phyloP scores from a whole-genome alignment of 352 stramenopile species.

The Elongisporangium anandrum region DNA sequence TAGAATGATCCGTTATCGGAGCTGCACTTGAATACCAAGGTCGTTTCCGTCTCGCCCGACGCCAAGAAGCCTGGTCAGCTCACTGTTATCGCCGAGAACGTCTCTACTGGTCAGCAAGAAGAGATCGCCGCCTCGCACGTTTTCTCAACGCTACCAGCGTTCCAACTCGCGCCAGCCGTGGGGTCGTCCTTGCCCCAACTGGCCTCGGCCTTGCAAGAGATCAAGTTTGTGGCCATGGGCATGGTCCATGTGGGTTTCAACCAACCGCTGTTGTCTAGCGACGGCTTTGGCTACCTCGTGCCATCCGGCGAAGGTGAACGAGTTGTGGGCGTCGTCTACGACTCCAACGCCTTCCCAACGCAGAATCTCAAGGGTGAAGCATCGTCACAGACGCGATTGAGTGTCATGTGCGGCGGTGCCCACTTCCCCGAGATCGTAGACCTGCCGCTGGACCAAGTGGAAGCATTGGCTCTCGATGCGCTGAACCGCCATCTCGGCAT shows the following conservation, averaged over 20 bases:
- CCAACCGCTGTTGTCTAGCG: conserved; percentile 39
- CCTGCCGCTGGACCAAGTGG: conserved; percentile 40
- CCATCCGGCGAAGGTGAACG: conserved; percentile 64
- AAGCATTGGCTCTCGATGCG: conserved; percentile 57
- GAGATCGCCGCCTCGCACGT: conserved; percentile 58
- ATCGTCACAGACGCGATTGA: conserved; percentile 62
- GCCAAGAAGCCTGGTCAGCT: conserved; percentile 7
- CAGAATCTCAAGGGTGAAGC: conserved; percentile 38
- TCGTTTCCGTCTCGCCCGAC: conserved; percentile 17
- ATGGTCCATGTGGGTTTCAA: conserved; percentile 82
- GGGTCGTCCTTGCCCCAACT: conserved; percentile 38
- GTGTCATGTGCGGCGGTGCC: conserved; percentile 80
- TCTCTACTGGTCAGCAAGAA: conserved; percentile 18
- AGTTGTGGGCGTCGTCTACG: conserved; percentile 82
- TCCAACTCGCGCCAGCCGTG: conserved; percentile 44
- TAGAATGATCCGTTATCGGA: conserved; percentile 35
- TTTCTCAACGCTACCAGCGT: conserved; percentile 75
- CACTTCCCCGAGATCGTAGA: conserved; percentile 60
- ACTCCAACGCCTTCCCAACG: conserved; percentile 86
- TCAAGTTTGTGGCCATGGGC: conserved; percentile 78
- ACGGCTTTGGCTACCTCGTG: conserved; percentile 87
- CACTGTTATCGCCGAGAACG: conserved; percentile 36
- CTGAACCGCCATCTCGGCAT: conserved; percentile 75
- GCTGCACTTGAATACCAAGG: conserved; percentile 31
- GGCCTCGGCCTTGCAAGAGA: conserved; percentile 42